Conservation (phyloP, 2,329 filamentous ascomycete species). For the Fusarium siculi region DNA sequence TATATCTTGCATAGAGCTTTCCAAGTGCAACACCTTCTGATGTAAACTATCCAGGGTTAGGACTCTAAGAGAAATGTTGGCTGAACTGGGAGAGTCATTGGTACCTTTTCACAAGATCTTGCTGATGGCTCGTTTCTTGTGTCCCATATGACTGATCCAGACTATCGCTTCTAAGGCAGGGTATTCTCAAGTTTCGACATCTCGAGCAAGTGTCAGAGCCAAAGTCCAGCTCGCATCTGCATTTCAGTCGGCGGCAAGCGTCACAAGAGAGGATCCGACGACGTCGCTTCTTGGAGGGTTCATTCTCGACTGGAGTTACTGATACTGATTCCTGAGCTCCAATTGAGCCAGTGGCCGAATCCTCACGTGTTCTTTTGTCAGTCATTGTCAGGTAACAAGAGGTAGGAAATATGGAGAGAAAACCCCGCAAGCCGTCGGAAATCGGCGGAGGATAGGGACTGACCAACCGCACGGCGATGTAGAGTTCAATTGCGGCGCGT, state of each 20-base stretch:
- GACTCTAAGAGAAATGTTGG: background rate
- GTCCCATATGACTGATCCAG: background rate
- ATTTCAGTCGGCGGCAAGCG: slow-evolving; percentile 33
- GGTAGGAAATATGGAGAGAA: background rate
- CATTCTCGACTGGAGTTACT: background rate
- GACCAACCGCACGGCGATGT: rapidly evolving
- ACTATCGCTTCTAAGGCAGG: slow-evolving; percentile 21
- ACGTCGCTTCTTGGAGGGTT: slow-evolving; percentile 20
- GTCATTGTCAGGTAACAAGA: background rate
- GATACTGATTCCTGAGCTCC: background rate
- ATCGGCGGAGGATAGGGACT: background rate
- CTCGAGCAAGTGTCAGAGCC: slow-evolving; percentile 26
- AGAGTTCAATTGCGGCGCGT: rapidly evolving
- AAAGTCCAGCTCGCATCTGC: slow-evolving; percentile 30
- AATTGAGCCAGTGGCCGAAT: background rate
- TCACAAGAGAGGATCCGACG: slow-evolving; percentile 36
- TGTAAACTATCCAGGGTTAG: slow-evolving; percentile 10
- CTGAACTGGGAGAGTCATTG: background rate
- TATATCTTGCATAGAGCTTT: slow-evolving; percentile 21
- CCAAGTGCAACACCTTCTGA: slow-evolving; percentile 20
- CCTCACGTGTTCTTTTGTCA: slow-evolving; percentile 1
- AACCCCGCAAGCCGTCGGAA: slow-evolving; percentile 21
- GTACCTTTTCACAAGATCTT: slow-evolving; percentile 20
- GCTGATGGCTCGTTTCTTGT: background rate
- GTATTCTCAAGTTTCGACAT: slow-evolving; percentile 28